Conservation (phyloP, 1,139 yeast species). For the Protomyces lactucae-debilis region DNA sequence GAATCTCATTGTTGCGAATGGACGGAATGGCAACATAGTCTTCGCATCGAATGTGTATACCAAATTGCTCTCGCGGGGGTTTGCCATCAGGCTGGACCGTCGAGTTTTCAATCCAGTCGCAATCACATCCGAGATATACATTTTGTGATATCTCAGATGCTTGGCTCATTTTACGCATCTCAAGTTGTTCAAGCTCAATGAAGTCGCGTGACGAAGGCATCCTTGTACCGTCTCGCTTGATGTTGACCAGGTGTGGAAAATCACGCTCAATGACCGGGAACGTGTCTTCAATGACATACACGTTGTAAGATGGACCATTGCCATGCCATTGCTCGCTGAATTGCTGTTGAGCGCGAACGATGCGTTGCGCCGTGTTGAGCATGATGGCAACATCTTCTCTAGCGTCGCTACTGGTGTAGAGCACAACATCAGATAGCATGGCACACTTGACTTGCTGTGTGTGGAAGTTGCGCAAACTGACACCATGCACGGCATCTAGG, state of each 20-base stretch:
- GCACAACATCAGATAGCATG: constrained; percentile 60
- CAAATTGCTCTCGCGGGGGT: background rate
- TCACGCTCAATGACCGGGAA: constrained; percentile 32
- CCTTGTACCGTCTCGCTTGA: constrained; percentile 28
- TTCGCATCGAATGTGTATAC: constrained; percentile 22
- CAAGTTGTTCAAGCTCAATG: constrained; percentile 68
- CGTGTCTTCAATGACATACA: constrained; percentile 32
- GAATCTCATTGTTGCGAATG: constrained; percentile 26
- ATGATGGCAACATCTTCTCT: constrained; percentile 30
- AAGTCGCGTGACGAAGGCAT: constrained; percentile 41
- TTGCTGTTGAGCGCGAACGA: constrained; percentile 2
- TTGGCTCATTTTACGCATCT: constrained; percentile 75
- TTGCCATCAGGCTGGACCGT: constrained; percentile 12
- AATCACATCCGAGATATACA: constrained; percentile 76
- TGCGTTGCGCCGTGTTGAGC: constrained; percentile 1
- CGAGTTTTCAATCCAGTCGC: constrained; percentile 44
- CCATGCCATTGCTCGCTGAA: background rate
- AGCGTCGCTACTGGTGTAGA: constrained; percentile 47
- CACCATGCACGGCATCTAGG: constrained; percentile 62
- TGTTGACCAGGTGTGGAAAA: constrained; percentile 31
- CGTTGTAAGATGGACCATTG: constrained; percentile 26
- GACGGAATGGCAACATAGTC: constrained; percentile 33
- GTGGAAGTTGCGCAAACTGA: constrained; percentile 68
- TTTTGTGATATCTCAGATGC: constrained; percentile 50
- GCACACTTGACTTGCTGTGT: constrained; percentile 71